phyloP scores from a whole-genome alignment of 2,329 filamentous ascomycete genomes.

The Emmonsiellopsis sp. region DNA sequence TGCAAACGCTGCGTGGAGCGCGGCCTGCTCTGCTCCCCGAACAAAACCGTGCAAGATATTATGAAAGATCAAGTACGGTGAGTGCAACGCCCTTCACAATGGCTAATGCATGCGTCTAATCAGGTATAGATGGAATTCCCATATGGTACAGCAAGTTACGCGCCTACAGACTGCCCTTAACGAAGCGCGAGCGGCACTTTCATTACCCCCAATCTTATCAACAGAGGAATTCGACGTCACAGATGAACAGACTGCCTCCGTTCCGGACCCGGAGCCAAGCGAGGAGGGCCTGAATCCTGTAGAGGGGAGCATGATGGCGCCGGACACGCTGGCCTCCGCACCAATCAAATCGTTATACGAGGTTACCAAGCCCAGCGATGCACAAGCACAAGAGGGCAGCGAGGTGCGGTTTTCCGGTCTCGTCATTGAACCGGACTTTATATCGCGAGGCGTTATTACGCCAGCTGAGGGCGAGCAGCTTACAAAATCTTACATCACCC shows the following conservation, averaged over 20 bases:
- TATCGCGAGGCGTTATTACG: slow-evolving; percentile 32
- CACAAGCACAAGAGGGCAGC: slow-evolving; percentile 23
- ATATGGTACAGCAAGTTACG: slow-evolving; percentile 5
- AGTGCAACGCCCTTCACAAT: not conserved
- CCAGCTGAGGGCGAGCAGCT: slow-evolving; percentile 32
- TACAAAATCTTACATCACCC: slow-evolving; percentile 28
- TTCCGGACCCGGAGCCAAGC: slow-evolving; percentile 2
- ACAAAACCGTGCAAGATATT: slow-evolving; percentile 9
- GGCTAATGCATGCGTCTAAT: not conserved
- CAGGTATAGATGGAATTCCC: slow-evolving; percentile 7
- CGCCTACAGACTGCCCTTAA: slow-evolving; percentile 8
- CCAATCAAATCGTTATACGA: slow-evolving; percentile 42
- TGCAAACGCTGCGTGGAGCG: slow-evolving; percentile 10
- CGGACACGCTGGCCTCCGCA: slow-evolving; percentile 27
- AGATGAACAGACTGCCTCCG: not conserved
- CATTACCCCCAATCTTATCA: slow-evolving; percentile 2
- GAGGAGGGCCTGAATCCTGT: slow-evolving; percentile 3
- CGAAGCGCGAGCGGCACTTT: slow-evolving; percentile 7
- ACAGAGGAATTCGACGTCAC: not conserved
- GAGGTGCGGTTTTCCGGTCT: slow-evolving; percentile 25
- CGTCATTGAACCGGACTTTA: slow-evolving; percentile 38
- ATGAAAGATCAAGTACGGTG: slow-evolving; percentile 9
- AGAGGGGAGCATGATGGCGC: slow-evolving; percentile 1
- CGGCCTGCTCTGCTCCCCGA: slow-evolving; percentile 8
- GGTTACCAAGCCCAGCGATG: slow-evolving; percentile 36